Conservation (phyloP, 352 stramenopile genomes). For the Pythium diclinum region DNA sequence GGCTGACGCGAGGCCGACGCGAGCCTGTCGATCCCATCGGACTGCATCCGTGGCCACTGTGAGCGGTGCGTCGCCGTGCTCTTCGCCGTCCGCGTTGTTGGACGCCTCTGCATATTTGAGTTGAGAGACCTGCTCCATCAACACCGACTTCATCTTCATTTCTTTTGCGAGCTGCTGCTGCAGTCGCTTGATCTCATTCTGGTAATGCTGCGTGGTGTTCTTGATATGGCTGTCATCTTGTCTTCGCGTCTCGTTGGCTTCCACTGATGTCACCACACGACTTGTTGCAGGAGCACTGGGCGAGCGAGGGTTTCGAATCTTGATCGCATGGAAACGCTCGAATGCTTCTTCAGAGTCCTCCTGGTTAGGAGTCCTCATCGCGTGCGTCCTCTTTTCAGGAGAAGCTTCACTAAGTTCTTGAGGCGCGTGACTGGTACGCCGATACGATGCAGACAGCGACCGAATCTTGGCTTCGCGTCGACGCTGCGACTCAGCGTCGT, state of each 20-base stretch:
- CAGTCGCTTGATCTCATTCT: conserved; percentile 67
- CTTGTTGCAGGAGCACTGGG: neutral
- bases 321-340: conserved; percentile 29
- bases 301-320: conserved; percentile 23
- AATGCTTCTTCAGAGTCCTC: conserved; percentile 44
- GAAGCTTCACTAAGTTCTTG: neutral
- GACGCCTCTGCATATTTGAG: conserved; percentile 15
- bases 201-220: conserved; percentile 49
- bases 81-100: neutral
- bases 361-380: conserved; percentile 14
- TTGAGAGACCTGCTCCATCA: conserved; percentile 48
- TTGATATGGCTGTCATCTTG: conserved; percentile 28
- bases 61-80: neutral
- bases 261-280: conserved; percentile 7
- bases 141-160: conserved; percentile 38
- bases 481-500: conserved; percentile 35
- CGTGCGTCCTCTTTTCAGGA: neutral
- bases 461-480: conserved; percentile 50
- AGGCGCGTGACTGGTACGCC: conserved; percentile 6
- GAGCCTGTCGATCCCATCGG: neutral
- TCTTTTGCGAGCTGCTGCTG: conserved; percentile 59
- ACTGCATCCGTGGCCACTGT: neutral
- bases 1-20: neutral
- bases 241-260: conserved; percentile 3
- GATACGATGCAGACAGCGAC: conserved; percentile 41